Percentiles rank a stretch among this genome's conserved stretches.
phyloP scores from a whole-genome alignment of 2,329 filamentous ascomycete genomes.

The Hymenoscyphus salicellus region DNA sequence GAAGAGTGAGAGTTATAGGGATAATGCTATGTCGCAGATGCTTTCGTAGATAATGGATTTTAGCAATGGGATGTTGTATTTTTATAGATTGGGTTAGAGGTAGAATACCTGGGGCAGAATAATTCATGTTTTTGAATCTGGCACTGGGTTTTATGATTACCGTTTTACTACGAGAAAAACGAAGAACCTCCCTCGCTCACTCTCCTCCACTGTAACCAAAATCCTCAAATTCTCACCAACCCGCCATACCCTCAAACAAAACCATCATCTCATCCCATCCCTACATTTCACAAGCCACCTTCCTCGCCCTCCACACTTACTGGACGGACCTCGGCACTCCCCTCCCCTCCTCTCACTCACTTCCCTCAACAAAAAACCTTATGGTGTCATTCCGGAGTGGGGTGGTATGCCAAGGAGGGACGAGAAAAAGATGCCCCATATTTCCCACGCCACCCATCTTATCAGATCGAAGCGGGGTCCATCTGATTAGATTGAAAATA shows the following conservation, averaged over 20 bases:
- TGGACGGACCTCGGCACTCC: not conserved
- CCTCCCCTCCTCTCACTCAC: not conserved
- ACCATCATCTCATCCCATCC: not conserved
- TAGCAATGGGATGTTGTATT: not conserved
- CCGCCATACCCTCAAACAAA: not conserved
- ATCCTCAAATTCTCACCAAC: no score
- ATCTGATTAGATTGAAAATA: conserved; percentile 3
- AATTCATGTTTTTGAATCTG: no score
- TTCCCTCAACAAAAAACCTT: not conserved
- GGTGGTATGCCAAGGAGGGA: no score
- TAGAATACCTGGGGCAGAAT: no score
- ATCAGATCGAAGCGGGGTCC: not conserved
- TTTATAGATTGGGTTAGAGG: no score
- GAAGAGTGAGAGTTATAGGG: conserved; percentile 41
- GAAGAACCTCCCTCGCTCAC: no score
- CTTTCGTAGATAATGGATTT: not conserved
- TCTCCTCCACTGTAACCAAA: no score
- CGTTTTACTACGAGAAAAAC: no score
- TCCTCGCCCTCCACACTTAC: not conserved
- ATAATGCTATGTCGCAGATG: conserved; percentile 4
- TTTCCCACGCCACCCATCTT: conserved; percentile 2
- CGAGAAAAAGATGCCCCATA: not conserved
- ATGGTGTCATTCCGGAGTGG: not conserved
- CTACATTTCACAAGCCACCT: not conserved
- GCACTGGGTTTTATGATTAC: no score